These are phyloP conservation scores for Globisporangium splendens DNA, from an alignment of 352 stramenopile species.

Conservation along the genomic window DNA sequence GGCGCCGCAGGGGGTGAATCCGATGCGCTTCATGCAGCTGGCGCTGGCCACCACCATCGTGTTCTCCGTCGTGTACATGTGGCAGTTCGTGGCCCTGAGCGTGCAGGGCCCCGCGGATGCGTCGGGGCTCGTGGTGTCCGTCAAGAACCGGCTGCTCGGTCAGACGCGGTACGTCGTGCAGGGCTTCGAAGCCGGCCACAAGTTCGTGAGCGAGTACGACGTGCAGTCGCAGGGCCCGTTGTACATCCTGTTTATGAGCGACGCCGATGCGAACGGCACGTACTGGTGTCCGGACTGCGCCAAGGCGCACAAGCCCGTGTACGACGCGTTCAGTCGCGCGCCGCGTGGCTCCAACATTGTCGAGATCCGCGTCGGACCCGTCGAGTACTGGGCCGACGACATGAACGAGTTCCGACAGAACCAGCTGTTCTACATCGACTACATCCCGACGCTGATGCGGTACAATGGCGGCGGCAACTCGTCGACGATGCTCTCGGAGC, in stretches of 20 bases:
- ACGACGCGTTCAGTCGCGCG: slow-evolving; percentile 55
- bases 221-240: slow-evolving; percentile 55
- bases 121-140: slow-evolving; percentile 24
- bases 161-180: slow-evolving; percentile 62
- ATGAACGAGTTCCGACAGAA: slow-evolving; percentile 77
- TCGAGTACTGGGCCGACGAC: slow-evolving; percentile 65
- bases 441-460: slow-evolving; percentile 69
- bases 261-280: slow-evolving; percentile 58
- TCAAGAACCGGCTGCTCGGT: slow-evolving; percentile 32
- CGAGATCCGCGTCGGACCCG: slow-evolving; percentile 61
- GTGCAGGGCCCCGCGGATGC: slow-evolving; percentile 17
- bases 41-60: slow-evolving; percentile 48
- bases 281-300: slow-evolving; percentile 79
- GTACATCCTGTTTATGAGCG: slow-evolving; percentile 78
- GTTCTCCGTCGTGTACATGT: slow-evolving; percentile 70
- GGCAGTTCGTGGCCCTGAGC: slow-evolving; percentile 52
- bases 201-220: slow-evolving; percentile 77
- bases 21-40: slow-evolving; percentile 73
- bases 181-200: slow-evolving; percentile 67
- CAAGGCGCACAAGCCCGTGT: slow-evolving; percentile 49
- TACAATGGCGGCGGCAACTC: slow-evolving; percentile 77
- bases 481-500: slow-evolving; percentile 60
- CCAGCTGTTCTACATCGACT: slow-evolving; percentile 82
- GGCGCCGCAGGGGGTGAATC: slow-evolving; percentile 23
- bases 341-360: slow-evolving; percentile 57